Evolutionary conservation across 2,329 filamentous ascomycete species (phyloP), one percentile per base, ranked within the genome.

Genomic region (Aspergillus sp.): DNA sequence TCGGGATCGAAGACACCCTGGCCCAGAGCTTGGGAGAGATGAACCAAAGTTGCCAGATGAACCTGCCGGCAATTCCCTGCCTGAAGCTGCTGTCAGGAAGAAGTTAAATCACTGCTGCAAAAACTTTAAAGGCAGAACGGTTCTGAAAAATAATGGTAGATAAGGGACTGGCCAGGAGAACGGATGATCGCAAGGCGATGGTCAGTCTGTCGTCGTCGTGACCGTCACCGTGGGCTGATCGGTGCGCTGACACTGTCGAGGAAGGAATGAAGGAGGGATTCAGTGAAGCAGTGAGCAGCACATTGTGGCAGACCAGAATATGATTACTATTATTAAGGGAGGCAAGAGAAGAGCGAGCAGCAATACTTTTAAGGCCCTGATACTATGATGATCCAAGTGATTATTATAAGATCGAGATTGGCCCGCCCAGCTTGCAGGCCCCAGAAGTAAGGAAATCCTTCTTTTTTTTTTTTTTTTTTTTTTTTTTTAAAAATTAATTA

Each of bases 1-100:
- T 70, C 68, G 59, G 40, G 61, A 64, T 61, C 57, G 57, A 57
- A 61, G 49, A 34, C 17, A 37, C 17, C 41, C 20, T 19, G 30
- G 30, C 27, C 27, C 27, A 30, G 27, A 30, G 27, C 27, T 30
- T 30, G 27, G 27, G 27, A 30, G 27, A 30, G 27, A 30, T 30
- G 27, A 30, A 30, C 27, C 27, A 17, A 20, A 27, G 33, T 20
- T n/a, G 39, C 9, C 56, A 60, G 57, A 47, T 51, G 54, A 51
- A 61, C 61, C 50, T 55, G 64, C 63, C 64, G 67, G 67, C 58
- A 69, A 68, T 70, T 68, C 66, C 64, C 63, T 66, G 65, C 60
- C 66, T 66, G 54, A 30, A 30, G 27, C 54, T 57, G 60, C 53
- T 61, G 55, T 47, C 51, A 57, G 58, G 51, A 30, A 45, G 39